Conservation (phyloP, 345 rosid genomes). For the Eucalyptus polybractea region DNA sequence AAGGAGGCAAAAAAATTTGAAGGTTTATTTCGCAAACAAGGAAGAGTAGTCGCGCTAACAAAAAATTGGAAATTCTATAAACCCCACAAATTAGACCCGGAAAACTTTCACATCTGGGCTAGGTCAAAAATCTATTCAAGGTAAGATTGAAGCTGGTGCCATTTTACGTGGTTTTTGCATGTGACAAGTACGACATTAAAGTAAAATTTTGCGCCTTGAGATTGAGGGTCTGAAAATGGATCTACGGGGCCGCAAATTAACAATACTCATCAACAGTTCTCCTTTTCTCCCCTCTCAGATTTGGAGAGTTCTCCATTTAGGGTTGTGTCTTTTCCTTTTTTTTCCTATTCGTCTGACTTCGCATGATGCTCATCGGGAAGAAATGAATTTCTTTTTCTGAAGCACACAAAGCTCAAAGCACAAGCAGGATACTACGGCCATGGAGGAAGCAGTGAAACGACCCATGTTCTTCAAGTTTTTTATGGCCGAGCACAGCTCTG, state of each 20-base stretch:
- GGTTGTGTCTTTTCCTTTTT: not conserved
- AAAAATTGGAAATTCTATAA: not conserved
- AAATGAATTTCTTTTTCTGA: not conserved
- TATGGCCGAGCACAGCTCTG: not conserved
- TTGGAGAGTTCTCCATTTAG: not conserved
- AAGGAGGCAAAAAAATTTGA: not conserved
- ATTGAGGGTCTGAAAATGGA: too few species aligned
- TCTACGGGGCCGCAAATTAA: not conserved
- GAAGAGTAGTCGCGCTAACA: not conserved
- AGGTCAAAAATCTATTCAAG: too few species aligned
- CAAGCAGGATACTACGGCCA: not conserved
- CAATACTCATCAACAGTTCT: not conserved
- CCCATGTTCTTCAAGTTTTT: not conserved
- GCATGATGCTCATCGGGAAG: not conserved
- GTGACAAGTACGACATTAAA: too few species aligned
- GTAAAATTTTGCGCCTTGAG: too few species aligned
- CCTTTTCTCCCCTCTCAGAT: not conserved
- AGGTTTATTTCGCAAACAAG: not conserved
- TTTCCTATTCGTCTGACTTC: not conserved
- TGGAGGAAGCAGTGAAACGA: not conserved
- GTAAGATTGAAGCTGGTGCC: too few species aligned
- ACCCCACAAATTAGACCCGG: not conserved
- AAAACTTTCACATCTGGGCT: not conserved
- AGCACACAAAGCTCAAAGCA: not conserved
- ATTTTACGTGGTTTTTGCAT: too few species aligned